Conservation (phyloP, 2,329 filamentous ascomycete species). For the Fusarium sacchari region DNA sequence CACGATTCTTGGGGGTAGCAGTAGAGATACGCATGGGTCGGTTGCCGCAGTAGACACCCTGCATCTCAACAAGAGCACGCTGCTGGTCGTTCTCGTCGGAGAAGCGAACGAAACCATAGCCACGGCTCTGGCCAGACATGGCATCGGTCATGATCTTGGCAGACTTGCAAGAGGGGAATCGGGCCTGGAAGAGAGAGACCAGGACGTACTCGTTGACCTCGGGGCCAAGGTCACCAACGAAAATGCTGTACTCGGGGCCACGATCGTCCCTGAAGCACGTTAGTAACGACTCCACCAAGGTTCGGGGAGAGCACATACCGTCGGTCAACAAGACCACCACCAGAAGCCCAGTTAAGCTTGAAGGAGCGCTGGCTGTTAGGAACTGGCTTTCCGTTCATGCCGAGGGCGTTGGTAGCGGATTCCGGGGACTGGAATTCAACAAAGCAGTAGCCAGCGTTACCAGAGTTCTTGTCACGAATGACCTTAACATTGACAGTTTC, state of each 20-base stretch:
- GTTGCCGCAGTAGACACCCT: slow-evolving; percentile 98
- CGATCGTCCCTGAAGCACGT: slow-evolving; percentile 80
- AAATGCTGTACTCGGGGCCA: slow-evolving; percentile 95
- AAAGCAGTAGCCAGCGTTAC: slow-evolving; percentile 98
- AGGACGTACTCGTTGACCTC: slow-evolving; percentile 99
- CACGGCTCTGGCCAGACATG: slow-evolving; percentile 95
- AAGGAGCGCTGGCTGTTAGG: slow-evolving; percentile 95
- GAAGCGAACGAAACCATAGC: slow-evolving; percentile 98
- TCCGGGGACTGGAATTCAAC: slow-evolving; percentile 88
- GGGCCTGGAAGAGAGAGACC: slow-evolving; percentile 95
- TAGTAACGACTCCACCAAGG: background rate
- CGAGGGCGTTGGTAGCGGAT: slow-evolving; percentile 90
- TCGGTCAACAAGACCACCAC: slow-evolving; percentile 92
- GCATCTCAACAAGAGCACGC: slow-evolving; percentile 95
- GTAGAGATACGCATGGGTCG: slow-evolving; percentile 98
- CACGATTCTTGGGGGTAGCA: slow-evolving; percentile 91
- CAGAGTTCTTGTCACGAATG: slow-evolving; percentile 98
- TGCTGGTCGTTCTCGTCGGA: slow-evolving; percentile 96
- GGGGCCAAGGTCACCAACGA: slow-evolving; percentile 95
- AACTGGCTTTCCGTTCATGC: slow-evolving; percentile 86
- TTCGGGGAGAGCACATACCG: slow-evolving; percentile 64
- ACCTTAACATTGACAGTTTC: slow-evolving; percentile 99
- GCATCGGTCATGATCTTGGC: slow-evolving; percentile 99
- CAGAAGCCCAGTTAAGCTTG: slow-evolving; percentile 99
- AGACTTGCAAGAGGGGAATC: slow-evolving; percentile 97